Evolutionary conservation across 257 asterid species (phyloP), one percentile per base, ranked within the genome.

Genomic region (Perilla frutescens): DNA sequence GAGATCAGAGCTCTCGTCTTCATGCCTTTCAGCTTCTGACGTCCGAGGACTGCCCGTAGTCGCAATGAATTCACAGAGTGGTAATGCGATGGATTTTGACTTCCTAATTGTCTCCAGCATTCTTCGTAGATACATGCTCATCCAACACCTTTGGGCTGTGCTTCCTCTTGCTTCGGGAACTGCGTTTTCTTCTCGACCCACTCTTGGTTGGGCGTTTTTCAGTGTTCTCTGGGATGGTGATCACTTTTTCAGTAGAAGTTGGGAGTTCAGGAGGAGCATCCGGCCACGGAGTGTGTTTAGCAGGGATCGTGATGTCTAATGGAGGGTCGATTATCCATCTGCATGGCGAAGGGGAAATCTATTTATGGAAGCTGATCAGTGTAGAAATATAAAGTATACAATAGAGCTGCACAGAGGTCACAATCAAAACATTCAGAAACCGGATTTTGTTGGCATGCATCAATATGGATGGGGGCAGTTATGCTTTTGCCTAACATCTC

Each of bases 201-300:
- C 77, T 79, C 83, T 86, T 92, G 66, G 84, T 39, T 36, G 82
- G 70, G 6, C 83, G 91, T 73, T 84, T 89, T 62, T 90, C 97
- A 0, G 79, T 64, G 78, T 15, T 81, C 72, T 83, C 78, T 54
- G 84, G 87, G 71, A 79, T 54, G 6, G 34, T 63, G 62, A 51
- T 73, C 69, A 73, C 80, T 79, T 89, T 85, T 48, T 84, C 92
- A 64, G 50, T 62, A 32, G 80, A 53, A 20, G 87, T 70, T 14
- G 91, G 89, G 81, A 90, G 90, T 68, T 95, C 97, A 0, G 96
- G 97, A 54, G 97, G 96, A 78, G 94, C 85, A 76, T 92, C 97
- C 0, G 99, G 99, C 99, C 99, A 95, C 36, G 99, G 97, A 5
- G 98, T 95, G 71, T 83, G 96, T 81, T 88, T 92, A 61, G 97